Evolutionary conservation across 2,329 filamentous ascomycete genomes (phyloP).

Genomic region (Chrysosphaeria jannelii): DNA sequence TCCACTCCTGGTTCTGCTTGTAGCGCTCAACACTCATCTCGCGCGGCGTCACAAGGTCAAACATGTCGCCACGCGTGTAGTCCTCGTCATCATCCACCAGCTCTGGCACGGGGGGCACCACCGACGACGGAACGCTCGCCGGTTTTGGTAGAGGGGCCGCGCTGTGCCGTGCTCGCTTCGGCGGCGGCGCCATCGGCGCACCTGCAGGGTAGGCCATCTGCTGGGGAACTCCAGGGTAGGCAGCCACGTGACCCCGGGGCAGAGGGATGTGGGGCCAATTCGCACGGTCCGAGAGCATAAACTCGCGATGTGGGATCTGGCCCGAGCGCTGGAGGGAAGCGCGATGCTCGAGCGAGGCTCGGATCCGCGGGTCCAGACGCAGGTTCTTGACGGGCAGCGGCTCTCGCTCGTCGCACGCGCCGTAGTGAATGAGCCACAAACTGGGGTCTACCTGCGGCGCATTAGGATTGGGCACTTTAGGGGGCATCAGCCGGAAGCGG

Average conservation of each 20-base stretch:
- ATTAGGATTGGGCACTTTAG: constrained; percentile 36
- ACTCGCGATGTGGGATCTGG: constrained; percentile 67
- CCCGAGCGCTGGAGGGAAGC: constrained; percentile 42
- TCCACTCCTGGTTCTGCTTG: constrained; percentile 91
- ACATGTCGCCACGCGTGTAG: constrained; percentile 56
- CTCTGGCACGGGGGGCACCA: constrained; percentile 2
- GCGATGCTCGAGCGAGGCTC: constrained; percentile 27
- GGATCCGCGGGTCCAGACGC: constrained; percentile 28
- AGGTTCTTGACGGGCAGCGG: constrained; percentile 39
- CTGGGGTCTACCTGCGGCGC: constrained; percentile 42
- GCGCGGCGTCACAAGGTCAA: constrained; percentile 66
- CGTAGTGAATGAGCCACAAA: constrained; percentile 80
- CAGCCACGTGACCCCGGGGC: constrained; percentile 21
- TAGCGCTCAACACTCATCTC: constrained; percentile 74
- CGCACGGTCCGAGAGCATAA: constrained; percentile 67
- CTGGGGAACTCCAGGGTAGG: constrained; percentile 21
- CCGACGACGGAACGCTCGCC: constrained; percentile 2
- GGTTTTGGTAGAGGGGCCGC: neutral
- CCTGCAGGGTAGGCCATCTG: constrained; percentile 31
- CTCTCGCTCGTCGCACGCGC: constrained; percentile 41
- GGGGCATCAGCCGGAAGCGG: constrained; percentile 58
- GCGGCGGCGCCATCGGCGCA: constrained; percentile 19
- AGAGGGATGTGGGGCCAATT: constrained; percentile 73
- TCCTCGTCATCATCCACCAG: constrained; percentile 68
- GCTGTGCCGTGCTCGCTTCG: constrained; percentile 23